phyloP scores from a whole-genome alignment of 2,329 filamentous ascomycete genomes.

The Fusarium pseudograminearum region DNA sequence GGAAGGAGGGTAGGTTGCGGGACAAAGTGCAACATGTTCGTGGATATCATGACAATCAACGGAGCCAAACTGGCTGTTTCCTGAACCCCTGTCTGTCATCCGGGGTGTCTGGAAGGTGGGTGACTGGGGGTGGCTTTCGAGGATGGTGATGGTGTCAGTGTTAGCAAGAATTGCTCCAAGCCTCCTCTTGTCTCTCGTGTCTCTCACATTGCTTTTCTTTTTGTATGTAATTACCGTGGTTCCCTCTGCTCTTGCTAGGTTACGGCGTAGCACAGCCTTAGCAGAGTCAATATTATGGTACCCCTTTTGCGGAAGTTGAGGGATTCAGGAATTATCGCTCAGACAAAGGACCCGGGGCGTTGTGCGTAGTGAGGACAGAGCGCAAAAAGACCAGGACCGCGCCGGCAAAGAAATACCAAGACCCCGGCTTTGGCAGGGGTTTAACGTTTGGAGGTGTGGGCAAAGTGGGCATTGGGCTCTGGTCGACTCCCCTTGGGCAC shows the following conservation, averaged over 20 bases:
- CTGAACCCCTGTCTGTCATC: constrained; percentile 37
- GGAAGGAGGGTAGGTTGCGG: constrained; percentile 32
- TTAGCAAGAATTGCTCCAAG: constrained; percentile 19
- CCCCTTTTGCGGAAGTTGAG: constrained; percentile 31
- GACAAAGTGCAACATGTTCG: constrained; percentile 23
- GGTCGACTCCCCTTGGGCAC: constrained; percentile 41
- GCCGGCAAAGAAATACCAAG: constrained; percentile 37
- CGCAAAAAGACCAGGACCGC: constrained; percentile 31
- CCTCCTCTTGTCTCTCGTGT: constrained; percentile 12
- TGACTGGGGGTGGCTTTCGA: constrained; percentile 29
- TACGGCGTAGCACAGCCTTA: constrained; percentile 33
- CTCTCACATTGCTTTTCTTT: constrained; percentile 34
- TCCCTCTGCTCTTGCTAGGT: constrained; percentile 20
- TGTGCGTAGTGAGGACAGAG: constrained; percentile 16
- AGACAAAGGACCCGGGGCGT: constrained; percentile 32
- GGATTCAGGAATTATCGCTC: constrained; percentile 34
- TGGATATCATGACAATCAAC: constrained; percentile 36
- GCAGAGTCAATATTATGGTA: constrained; percentile 12
- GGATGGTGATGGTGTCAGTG: constrained; percentile 21
- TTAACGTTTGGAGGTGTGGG: constrained; percentile 43
- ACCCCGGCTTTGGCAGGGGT: constrained; percentile 40
- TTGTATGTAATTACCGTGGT: constrained; percentile 11
- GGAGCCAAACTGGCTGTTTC: constrained; percentile 38
- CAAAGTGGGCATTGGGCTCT: constrained; percentile 47
- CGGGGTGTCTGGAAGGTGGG: constrained; percentile 28